Percentiles rank a stretch among this genome's conserved stretches.
Conservation (phyloP, 306 rosid species). For the Acacia acuminata region DNA sequence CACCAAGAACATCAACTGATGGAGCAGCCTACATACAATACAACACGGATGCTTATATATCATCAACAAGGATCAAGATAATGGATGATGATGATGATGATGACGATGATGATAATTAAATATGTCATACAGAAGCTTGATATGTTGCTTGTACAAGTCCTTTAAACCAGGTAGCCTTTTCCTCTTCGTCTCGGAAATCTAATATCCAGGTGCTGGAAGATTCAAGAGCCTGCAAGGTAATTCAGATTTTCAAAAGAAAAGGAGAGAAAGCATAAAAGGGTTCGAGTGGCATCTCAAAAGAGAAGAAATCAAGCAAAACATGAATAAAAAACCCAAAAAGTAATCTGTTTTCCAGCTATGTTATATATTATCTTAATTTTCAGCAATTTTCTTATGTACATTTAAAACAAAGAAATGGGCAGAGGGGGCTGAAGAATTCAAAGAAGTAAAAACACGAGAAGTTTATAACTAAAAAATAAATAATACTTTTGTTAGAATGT, state of each 20-base stretch:
- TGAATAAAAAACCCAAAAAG: background rate
- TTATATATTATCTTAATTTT: background rate
- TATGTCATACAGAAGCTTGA: conserved; percentile 83
- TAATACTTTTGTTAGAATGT: background rate
- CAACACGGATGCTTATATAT: conserved; percentile 30
- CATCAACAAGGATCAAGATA: conserved; percentile 15
- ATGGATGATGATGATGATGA: background rate
- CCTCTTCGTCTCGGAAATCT: conserved; percentile 69
- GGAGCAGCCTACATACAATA: conserved; percentile 62
- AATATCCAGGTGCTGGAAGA: conserved; percentile 93
- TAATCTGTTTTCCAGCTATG: background rate
- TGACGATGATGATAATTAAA: conserved; percentile 1
- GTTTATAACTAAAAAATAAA: background rate
- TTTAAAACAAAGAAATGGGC: background rate
- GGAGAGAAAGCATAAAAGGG: background rate
- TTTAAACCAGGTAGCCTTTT: conserved; percentile 75
- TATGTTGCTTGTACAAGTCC: conserved; percentile 88
- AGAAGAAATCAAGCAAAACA: background rate
- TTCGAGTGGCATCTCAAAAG: conserved; percentile 2
- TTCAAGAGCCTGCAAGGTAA: conserved; percentile 51
- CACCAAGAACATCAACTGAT: conserved; percentile 60
- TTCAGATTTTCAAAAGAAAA: conserved; percentile 17
- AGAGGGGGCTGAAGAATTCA: background rate
- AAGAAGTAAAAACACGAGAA: background rate
- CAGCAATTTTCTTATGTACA: background rate